phyloP scores from a whole-genome alignment of 805 yeast species.

The Ogataea angusta region DNA sequence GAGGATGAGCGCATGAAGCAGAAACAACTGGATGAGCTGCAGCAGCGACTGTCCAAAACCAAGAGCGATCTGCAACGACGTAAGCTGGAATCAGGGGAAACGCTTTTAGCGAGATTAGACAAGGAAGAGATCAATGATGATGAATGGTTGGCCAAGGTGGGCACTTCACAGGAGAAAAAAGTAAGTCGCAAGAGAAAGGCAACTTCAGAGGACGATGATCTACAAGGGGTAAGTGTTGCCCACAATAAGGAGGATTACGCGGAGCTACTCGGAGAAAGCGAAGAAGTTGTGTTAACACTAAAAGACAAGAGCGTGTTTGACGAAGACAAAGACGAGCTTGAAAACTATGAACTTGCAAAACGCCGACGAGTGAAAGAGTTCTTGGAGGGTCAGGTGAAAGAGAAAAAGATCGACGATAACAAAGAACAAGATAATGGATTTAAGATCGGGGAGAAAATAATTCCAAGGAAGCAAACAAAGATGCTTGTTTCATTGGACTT shows the following conservation, averaged over 20 bases:
- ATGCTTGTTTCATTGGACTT: constrained; percentile 13
- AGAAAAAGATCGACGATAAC: constrained; percentile 34
- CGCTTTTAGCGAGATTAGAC: constrained; percentile 25
- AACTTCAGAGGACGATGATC: constrained; percentile 7
- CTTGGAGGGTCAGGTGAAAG: constrained; percentile 7
- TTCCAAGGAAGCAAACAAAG: constrained; percentile 12
- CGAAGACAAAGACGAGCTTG: constrained; percentile 41
- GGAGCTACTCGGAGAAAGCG: constrained; percentile 27
- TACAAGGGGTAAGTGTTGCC: constrained; percentile 39
- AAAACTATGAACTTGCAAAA: constrained; percentile 25
- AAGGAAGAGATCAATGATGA: constrained; percentile 34
- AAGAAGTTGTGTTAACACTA: constrained; percentile 51
- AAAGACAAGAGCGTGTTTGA: constrained; percentile 44
- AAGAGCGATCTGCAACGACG: constrained; percentile 21
- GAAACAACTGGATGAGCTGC: constrained; percentile 25
- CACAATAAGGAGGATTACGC: constrained; percentile 44
- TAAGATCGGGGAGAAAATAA: constrained; percentile 25
- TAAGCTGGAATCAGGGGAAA: constrained; percentile 24
- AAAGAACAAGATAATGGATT: constrained; percentile 23
- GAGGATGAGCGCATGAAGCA: constrained; percentile 33
- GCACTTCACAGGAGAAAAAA: constrained; percentile 14
- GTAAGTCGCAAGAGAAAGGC: constrained; percentile 4
- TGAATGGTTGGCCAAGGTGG: constrained; percentile 33
- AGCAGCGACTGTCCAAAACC: constrained; percentile 12
- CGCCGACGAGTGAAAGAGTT: constrained; percentile 21